Conservation (phyloP, 805 yeast genomes). For the Debaryomyces hansenii region DNA sequence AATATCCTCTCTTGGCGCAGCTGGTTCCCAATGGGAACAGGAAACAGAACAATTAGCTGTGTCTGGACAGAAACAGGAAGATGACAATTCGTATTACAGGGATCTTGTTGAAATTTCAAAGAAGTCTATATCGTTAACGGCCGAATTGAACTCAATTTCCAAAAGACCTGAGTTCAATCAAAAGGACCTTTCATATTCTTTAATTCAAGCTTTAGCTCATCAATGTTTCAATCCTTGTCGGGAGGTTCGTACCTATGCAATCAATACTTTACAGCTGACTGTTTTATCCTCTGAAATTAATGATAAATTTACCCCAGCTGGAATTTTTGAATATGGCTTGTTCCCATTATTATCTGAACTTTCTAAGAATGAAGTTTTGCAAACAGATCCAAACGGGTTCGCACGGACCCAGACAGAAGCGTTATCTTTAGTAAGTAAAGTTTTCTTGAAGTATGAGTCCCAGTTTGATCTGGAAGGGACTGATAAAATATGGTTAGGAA, state of each 20-base stretch:
- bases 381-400: constrained; percentile 64
- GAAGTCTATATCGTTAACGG: constrained; percentile 61
- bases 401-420: constrained; percentile 65
- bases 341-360: constrained; percentile 71
- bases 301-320: constrained; percentile 46
- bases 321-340: constrained; percentile 69
- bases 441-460: constrained; percentile 35
- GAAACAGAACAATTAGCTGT: constrained; percentile 48
- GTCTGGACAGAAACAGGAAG: constrained; percentile 42
- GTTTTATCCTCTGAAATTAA: constrained; percentile 42
- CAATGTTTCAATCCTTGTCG: constrained; percentile 89
- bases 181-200: constrained; percentile 50
- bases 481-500: constrained; percentile 33
- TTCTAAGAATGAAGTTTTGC: constrained; percentile 58
- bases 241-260: constrained; percentile 67
- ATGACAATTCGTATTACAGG: constrained; percentile 46
- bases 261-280: constrained; percentile 56
- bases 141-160: constrained; percentile 44
- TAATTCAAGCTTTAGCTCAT: constrained; percentile 80
- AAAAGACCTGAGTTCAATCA: constrained; percentile 32
- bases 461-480: constrained; percentile 22
- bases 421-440: constrained; percentile 64
- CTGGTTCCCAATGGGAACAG: constrained; percentile 76
- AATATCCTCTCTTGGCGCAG: constrained; percentile 76
- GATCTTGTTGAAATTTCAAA: constrained; percentile 59